Evolutionary conservation across 78 protist species (phyloP).

Genomic region (Dictyostelium firmibasis): DNA sequence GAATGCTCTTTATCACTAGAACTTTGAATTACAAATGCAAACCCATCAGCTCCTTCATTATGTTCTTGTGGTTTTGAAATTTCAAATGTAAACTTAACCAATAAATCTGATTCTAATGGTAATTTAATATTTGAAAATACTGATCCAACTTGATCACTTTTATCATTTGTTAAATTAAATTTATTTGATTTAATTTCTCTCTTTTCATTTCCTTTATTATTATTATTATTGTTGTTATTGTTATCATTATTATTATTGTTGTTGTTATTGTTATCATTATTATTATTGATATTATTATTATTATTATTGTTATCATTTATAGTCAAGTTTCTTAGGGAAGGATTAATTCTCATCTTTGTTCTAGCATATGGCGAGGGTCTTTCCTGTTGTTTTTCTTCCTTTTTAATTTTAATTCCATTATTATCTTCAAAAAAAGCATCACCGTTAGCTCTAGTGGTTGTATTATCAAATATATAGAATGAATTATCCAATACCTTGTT

Average conservation of each 20-base stretch:
- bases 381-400: neutral
- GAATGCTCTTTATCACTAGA: neutral
- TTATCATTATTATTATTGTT: neutral
- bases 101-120: neutral
- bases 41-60: conserved; percentile 11
- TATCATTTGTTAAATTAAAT: neutral
- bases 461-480: neutral
- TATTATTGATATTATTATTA: neutral
- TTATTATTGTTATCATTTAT: neutral
- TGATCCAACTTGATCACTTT: neutral
- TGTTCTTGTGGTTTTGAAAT: neutral
- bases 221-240: neutral
- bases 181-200: neutral
- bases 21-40: conserved; percentile 26
- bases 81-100: neutral
- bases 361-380: neutral
- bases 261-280: neutral
- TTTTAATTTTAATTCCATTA: neutral
- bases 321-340: neutral
- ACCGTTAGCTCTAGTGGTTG: neutral
- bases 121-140: neutral
- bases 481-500: neutral
- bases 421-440: neutral
- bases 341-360: neutral
- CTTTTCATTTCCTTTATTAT: neutral